Conservation (phyloP, 2,329 filamentous ascomycete species). For the Aureobasidium sp. region DNA sequence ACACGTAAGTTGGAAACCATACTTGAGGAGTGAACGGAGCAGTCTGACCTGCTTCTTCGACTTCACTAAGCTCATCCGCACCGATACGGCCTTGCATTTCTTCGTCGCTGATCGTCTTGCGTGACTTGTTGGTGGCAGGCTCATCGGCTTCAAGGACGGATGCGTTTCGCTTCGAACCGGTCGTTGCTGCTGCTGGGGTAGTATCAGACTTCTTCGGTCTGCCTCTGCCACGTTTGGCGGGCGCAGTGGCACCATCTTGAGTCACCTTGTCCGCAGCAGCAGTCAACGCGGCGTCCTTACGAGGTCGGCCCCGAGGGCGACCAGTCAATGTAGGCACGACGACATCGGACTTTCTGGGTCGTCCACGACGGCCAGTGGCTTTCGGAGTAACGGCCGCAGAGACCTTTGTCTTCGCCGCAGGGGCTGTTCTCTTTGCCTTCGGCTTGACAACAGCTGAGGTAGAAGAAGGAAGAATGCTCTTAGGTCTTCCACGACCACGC, state of each 20-base stretch:
- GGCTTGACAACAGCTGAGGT: not conserved
- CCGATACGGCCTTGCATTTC: not conserved
- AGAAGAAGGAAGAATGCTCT: not conserved
- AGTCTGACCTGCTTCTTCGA: not conserved
- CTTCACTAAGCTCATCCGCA: not conserved
- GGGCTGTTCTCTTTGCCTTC: not conserved
- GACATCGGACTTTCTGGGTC: not conserved
- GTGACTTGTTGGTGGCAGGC: not conserved
- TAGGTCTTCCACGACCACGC: not conserved
- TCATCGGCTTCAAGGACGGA: not conserved
- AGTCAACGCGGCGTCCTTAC: not conserved
- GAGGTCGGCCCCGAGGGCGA: not conserved
- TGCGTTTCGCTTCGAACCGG: not conserved
- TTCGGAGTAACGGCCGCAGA: not conserved
- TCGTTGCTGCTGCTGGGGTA: not conserved
- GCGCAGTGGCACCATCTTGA: not conserved
- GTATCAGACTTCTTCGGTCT: conserved; percentile 1
- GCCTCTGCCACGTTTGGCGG: not conserved
- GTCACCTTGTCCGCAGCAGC: not conserved
- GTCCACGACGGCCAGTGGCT: not conserved
- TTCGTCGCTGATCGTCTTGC: not conserved
- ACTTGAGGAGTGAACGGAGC: conserved; percentile 3
- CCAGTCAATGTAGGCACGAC: not conserved
- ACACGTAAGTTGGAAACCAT: conserved; percentile 8
- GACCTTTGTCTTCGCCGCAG: not conserved